These are phyloP conservation scores for Ammopiptanthus mongolicus DNA, from an alignment of 306 rosid genomes.

Conservation along the genomic window DNA sequence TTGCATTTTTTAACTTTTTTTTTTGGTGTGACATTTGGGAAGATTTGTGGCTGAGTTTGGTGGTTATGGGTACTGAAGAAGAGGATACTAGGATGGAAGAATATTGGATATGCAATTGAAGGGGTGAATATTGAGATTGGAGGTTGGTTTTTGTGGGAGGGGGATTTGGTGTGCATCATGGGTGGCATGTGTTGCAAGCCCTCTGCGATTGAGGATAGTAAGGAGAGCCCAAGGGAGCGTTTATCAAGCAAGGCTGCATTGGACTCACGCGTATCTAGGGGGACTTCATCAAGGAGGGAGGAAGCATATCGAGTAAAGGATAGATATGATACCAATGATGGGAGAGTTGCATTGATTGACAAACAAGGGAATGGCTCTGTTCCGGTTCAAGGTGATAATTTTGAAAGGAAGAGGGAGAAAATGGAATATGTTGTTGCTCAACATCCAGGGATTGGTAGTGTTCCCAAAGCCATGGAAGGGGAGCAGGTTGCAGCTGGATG, in stretches of 20 bases:
- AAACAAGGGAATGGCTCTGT: constrained; percentile 67
- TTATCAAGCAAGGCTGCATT: constrained; percentile 51
- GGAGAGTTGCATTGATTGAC: constrained; percentile 55
- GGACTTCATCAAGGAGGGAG: constrained; percentile 77
- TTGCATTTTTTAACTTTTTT: background rate
- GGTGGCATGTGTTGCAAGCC: constrained; percentile 90
- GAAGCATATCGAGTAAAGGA: constrained; percentile 64
- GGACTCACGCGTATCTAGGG: constrained; percentile 50
- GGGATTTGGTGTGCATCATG: constrained; percentile 49
- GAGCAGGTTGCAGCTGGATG: constrained; percentile 97
- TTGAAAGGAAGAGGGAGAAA: constrained; percentile 89
- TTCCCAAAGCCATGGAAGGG: constrained; percentile 87
- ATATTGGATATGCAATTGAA: constrained; percentile 33
- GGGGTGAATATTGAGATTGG: constrained; percentile 43
- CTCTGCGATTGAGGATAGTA: constrained; percentile 93
- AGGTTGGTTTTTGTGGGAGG: constrained; percentile 42
- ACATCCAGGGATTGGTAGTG: constrained; percentile 67
- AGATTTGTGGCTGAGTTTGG: constrained; percentile 13
- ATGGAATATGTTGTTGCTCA: constrained; percentile 59
- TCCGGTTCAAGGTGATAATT: constrained; percentile 49
- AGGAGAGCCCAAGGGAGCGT: constrained; percentile 89
- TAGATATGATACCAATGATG: constrained; percentile 56
- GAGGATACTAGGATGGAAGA: constrained; percentile 26
- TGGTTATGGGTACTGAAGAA: constrained; percentile 27
- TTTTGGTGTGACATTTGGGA: constrained; percentile 6